Percentiles rank a stretch among this genome's conserved stretches.
Evolutionary conservation across 2,329 filamentous ascomycete genomes (phyloP).

Genomic region (Gremmenia infestans): DNA sequence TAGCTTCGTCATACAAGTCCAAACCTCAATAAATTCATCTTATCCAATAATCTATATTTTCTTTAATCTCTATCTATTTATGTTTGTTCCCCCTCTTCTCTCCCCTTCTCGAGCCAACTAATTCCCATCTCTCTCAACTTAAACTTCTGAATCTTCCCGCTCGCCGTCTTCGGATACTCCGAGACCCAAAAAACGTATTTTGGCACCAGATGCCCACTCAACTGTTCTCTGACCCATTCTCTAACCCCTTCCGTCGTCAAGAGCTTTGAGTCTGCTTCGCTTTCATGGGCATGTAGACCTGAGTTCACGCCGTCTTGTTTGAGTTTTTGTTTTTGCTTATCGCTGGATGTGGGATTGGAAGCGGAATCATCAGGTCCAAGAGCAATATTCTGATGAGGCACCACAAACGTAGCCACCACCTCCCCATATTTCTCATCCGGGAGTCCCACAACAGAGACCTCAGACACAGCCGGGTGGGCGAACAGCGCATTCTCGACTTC

Average conservation of each 20-base stretch:
- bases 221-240: constrained; percentile 63
- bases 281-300: neutral
- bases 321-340: neutral
- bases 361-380: constrained; percentile 21
- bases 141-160: constrained; percentile 96
- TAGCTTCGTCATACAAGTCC: too few species aligned
- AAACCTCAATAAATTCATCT: too few species aligned
- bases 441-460: constrained; percentile 79
- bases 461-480: constrained; percentile 61
- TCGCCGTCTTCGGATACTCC: constrained; percentile 89
- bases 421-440: constrained; percentile 82
- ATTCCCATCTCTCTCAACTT: constrained; percentile 67
- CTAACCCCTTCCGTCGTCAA: constrained; percentile 57
- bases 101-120: constrained; percentile 34
- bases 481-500: constrained; percentile 89
- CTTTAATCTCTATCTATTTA: neutral
- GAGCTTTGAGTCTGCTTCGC: constrained; percentile 13
- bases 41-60: too few species aligned
- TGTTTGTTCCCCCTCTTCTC: neutral
- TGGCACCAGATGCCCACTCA: constrained; percentile 75
- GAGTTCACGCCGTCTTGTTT: neutral
- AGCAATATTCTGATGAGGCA: constrained; percentile 41
- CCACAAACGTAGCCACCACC: constrained; percentile 77
- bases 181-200: constrained; percentile 85
- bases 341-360: neutral